phyloP scores from a whole-genome alignment of 2,329 filamentous ascomycete species.

The Xylaria sp. region DNA sequence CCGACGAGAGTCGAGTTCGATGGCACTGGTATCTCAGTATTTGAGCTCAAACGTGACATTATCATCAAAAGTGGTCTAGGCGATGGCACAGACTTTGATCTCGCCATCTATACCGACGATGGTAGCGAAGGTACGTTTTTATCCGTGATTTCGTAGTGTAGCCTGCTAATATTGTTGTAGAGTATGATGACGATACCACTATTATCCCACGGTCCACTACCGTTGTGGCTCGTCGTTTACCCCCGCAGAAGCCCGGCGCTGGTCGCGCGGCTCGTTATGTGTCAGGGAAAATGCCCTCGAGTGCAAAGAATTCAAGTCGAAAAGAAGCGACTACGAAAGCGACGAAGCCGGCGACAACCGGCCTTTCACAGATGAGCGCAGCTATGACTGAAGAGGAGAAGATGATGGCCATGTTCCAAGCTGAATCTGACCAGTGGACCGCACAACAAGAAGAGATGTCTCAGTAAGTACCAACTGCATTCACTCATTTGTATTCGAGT shows the following conservation, averaged over 20 bases:
- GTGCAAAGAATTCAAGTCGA: constrained; percentile 79
- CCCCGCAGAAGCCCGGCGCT: constrained; percentile 82
- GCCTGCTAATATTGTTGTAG: constrained; percentile 53
- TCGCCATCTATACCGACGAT: constrained; percentile 92
- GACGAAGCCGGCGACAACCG: constrained; percentile 62
- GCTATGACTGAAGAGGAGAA: constrained; percentile 93
- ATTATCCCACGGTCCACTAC: constrained; percentile 95
- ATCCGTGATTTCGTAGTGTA: background rate
- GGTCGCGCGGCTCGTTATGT: constrained; percentile 94
- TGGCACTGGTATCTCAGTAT: constrained; percentile 96
- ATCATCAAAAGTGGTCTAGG: constrained; percentile 92
- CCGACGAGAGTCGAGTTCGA: constrained; percentile 94
- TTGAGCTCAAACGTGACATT: constrained; percentile 98
- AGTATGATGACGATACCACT: constrained; percentile 97
- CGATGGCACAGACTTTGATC: constrained; percentile 94
- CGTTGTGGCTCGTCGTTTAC: constrained; percentile 85
- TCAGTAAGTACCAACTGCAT: constrained; percentile 63
- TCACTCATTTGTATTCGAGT: background rate
- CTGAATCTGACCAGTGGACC: constrained; percentile 89
- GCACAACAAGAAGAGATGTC: constrained; percentile 93
- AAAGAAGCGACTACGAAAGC: constrained; percentile 67
- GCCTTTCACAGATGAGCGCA: constrained; percentile 70
- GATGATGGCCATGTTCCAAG: constrained; percentile 88
- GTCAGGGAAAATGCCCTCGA: constrained; percentile 91
- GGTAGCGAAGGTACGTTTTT: constrained; percentile 81